Conservation (phyloP, 208 protist species). For the Trypanosoma avium region DNA sequence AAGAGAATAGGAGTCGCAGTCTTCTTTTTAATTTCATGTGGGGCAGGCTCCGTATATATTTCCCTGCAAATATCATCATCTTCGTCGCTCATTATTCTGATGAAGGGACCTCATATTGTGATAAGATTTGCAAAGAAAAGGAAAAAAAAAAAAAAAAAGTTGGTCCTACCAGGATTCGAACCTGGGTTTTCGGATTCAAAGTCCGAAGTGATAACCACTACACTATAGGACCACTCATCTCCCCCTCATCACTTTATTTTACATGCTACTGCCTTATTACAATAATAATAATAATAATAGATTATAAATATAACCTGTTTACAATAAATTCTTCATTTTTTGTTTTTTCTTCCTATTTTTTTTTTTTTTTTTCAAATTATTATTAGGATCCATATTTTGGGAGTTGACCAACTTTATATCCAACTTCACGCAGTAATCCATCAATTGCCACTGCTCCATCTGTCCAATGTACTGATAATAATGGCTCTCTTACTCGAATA, state of each 20-base stretch:
- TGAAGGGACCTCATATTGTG: neutral
- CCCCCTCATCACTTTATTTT: too few species aligned
- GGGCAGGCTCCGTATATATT: neutral
- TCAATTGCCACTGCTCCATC: slow-evolving; percentile 37
- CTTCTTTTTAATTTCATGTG: neutral
- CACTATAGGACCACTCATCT: slow-evolving; percentile 59
- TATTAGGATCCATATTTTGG: slow-evolving; percentile 63
- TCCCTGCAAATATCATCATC: neutral
- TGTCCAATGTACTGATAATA: slow-evolving; percentile 1
- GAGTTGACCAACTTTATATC: slow-evolving; percentile 56
- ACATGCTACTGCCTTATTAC: too few species aligned
- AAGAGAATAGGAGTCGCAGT: neutral
- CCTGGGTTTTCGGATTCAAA: slow-evolving; percentile 84
- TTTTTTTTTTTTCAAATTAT: neutral
- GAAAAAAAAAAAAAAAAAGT: slow-evolving; percentile 25
- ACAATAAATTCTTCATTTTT: too few species aligned
- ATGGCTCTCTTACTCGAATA: neutral
- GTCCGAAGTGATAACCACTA: slow-evolving; percentile 85
- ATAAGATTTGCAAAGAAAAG: neutral
- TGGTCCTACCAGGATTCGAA: slow-evolving; percentile 82
- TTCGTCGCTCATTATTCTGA: neutral
- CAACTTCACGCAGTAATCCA: slow-evolving; percentile 49
- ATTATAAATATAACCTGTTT: too few species aligned
- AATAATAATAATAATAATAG: too few species aligned
- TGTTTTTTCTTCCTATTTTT: too few species aligned